phyloP scores from a whole-genome alignment of 495 filamentous ascomycete species.

The Podospora sp. region DNA sequence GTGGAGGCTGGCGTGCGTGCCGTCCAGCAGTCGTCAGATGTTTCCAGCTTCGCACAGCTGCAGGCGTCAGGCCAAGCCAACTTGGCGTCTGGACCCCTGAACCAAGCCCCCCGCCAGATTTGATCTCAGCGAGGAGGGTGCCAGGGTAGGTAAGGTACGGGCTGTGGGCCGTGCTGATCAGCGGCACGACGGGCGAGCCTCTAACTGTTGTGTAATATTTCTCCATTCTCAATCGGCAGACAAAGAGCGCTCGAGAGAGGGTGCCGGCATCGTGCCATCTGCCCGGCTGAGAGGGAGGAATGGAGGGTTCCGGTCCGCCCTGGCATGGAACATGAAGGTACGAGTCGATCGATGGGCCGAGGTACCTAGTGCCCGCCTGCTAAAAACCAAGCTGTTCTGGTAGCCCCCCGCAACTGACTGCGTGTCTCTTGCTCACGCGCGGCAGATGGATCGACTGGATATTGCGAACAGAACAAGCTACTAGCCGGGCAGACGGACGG shows the following conservation, averaged over 20 bases:
- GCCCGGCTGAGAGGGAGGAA: not conserved
- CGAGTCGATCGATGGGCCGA: not conserved
- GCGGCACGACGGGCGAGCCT: not conserved
- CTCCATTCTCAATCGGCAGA: not conserved
- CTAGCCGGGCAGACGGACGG: too few relatives aligned
- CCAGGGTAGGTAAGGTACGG: not conserved
- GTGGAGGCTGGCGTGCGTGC: constrained; percentile 11
- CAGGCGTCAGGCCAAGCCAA: constrained; percentile 10
- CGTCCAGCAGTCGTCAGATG: constrained; percentile 16
- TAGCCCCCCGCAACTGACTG: not conserved
- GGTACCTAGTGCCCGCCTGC: not conserved
- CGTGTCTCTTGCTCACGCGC: not conserved
- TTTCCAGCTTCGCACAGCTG: constrained; percentile 17
- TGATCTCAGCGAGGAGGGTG: not conserved
- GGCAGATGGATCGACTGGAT: not conserved
- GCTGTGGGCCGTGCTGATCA: not conserved
- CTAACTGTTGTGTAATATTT: not conserved
- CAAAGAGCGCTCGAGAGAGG: not conserved
- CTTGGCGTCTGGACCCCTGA: constrained; percentile 4
- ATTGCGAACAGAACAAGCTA: not conserved
- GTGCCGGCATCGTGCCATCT: not conserved
- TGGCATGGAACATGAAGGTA: not conserved
- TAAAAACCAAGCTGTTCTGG: too few relatives aligned
- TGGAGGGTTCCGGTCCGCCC: not conserved
- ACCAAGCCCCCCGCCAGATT: not conserved